Base-by-base conservation (phyloP, 2,329 filamentous ascomycete genomes). In the Albophoma yamanashiensis region DNA sequence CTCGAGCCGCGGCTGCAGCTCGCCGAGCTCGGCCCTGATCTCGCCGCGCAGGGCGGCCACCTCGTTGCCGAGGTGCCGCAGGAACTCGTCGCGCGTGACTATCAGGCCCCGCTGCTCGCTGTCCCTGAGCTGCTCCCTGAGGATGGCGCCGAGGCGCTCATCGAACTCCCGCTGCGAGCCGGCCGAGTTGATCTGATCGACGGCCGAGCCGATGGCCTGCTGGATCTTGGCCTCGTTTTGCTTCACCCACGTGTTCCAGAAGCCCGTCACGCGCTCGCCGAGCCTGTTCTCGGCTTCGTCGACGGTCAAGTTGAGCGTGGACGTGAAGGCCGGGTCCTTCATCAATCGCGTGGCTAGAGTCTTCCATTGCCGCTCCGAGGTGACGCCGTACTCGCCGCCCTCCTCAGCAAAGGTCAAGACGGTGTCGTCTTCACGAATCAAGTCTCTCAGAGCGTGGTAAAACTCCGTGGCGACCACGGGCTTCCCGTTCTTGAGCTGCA, bases 391-490 rank as follows among this genome's bases (percentile, higher is more conserved):
- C n/a, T 69, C 70, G 20, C 75, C 67, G 2, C 70, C 68, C 3
- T 71, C 69, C 38, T 75, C 74, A 42, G 81, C 74, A 3, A 83
- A 65, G 3, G 74, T 78, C 43, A 83, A 68, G 45, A 84, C 75
- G 38, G 74, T 71, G 2, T 74, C 73, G 52, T 83, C 81, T 1
- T 74, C 70, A 25, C 73, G 74, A 56, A 89, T 79, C 60, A 80
- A 76, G 58, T 81, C 79, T 31, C 78, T 76, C 11, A 91, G 69
- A 0, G 86, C 87, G 60, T 83, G 76, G 82, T 84, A 91, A 62
- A 91, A 89, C 3, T 84, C 79, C 31, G 82, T 76, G 0, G 81
- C 74, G 20, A 90, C 80, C 27, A 81, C 72, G 0, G 76, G 71
- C 12, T 79, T 77, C 17, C 85, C 86, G 38, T 81, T 70, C 40